Evolutionary conservation across 352 stramenopile genomes (phyloP), one percentile per base, ranked within the genome.

Genomic region (Elongisporangium senticosum): DNA sequence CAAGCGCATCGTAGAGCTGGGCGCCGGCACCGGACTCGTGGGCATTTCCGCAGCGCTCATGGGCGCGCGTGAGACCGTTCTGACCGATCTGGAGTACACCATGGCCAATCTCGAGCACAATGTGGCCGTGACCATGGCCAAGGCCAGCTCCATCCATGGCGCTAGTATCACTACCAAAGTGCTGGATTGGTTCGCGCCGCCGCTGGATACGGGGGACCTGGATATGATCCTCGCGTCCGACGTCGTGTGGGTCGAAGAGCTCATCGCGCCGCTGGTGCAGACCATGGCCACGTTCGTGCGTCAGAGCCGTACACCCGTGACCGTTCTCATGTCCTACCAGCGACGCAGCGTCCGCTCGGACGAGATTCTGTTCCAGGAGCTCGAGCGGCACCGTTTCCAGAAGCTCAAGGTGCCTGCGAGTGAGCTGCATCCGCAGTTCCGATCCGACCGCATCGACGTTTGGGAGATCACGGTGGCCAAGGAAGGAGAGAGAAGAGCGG

Each of bases 171-270:
- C 49, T 6, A 69, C 68, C 24, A 63, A 55, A 28, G 79, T 86
- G 43, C 63, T 95, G 15, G 77, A 91, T 59, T 93, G 83, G 85
- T 92, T 90, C 58, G 49, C 72, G 13, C 77, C 81, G 14, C 70
- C 64, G 3, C 71, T 51, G 4, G 58, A 89, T n/a, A 55, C 90
- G 14, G 78, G 72, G 20, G 58, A 77, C 26, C 63, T 97, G 23
- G 85, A 97, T 58, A 61, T 95, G 19, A 69, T 97, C 24, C 52
- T 97, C 22, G 88, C 86, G 22, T 93, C 90, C 7, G 90, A 97
- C 64, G 89, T 97, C 51, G 89, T 97, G 39, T 97, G 90, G 89
- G 72, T 96, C 17, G 75, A 94, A 49, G 74, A 90, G 57, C 82
- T 97, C 40, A 93, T 97, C 24, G 60, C 70, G 3, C 86, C 90